Percentiles rank a stretch among this genome's conserved stretches.
These are phyloP conservation scores for Platismatia glauca DNA, from an alignment of 495 filamentous ascomycete species.

Conservation along the genomic window DNA sequence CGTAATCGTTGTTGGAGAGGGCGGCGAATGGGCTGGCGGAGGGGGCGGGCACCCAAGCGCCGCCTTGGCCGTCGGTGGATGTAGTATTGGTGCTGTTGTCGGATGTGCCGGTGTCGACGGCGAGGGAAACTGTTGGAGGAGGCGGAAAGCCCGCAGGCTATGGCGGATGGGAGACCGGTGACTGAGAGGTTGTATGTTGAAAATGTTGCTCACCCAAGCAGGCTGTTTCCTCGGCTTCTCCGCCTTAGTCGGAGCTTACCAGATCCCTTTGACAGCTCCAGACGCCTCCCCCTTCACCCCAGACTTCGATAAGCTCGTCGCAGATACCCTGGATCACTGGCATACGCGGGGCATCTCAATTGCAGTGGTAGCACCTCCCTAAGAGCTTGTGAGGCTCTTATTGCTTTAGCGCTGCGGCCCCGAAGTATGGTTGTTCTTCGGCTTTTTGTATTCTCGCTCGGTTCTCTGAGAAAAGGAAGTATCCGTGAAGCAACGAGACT, in stretches of 20 bases:
- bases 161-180: conserved; percentile 15
- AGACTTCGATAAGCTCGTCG: conserved; percentile 34
- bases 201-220: neutral
- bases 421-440: no score
- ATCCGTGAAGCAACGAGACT: no score
- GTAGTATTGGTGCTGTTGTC: neutral
- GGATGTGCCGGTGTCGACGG: neutral
- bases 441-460: no score
- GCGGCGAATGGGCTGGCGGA: no score
- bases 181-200: conserved; percentile 8
- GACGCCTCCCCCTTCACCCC: conserved; percentile 24
- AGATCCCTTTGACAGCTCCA: conserved; percentile 1
- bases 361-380: conserved; percentile 39
- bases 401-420: no score
- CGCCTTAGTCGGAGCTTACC: neutral
- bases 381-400: no score
- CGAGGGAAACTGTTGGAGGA: neutral
- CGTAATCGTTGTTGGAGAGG: no score
- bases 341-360: conserved; percentile 44
- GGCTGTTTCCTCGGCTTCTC: neutral
- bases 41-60: no score
- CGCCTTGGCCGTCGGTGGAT: conserved; percentile 18
- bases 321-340: conserved; percentile 36
- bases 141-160: conserved; percentile 16
- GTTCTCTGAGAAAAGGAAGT: no score